Conservation (phyloP, 345 rosid genomes). For the Erodium maritimum region DNA sequence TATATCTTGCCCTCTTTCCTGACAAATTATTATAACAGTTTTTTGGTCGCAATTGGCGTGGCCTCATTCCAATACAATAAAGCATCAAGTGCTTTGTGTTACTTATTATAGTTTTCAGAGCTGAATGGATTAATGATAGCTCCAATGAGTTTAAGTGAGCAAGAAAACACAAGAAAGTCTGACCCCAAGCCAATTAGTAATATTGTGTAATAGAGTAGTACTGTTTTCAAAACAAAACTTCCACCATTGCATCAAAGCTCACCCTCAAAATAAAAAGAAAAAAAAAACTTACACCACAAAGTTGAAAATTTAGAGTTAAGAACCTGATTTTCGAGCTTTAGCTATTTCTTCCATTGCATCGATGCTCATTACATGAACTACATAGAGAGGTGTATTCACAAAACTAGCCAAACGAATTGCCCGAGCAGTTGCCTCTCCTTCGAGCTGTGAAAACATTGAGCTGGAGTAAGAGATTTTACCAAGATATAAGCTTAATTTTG, state of each 20-base stretch:
- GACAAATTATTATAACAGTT: no score
- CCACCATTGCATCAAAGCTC: no score
- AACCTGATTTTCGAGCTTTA: constrained; percentile 86
- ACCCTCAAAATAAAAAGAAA: no score
- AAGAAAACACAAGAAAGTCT: not conserved
- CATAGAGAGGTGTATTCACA: constrained; percentile 87
- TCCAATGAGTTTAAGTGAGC: not conserved
- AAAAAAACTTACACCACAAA: not conserved
- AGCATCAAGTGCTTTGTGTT: not conserved
- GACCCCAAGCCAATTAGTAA: not conserved
- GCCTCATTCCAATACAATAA: not conserved
- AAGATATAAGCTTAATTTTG: no score
- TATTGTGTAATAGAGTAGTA: not conserved
- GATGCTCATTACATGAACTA: constrained; percentile 97
- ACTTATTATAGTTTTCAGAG: not conserved
- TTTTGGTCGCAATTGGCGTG: not conserved
- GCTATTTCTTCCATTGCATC: constrained; percentile 99
- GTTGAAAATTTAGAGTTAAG: not conserved
- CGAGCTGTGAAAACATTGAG: constrained; percentile 40
- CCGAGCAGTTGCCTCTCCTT: constrained; percentile 93
- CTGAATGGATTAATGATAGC: not conserved
- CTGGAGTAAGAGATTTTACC: not conserved
- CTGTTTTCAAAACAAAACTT: not conserved
- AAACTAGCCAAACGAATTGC: constrained; percentile 86
- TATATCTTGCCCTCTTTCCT: not conserved